phyloP scores from a whole-genome alignment of 306 rosid species.

The Castanea mollissima region DNA sequence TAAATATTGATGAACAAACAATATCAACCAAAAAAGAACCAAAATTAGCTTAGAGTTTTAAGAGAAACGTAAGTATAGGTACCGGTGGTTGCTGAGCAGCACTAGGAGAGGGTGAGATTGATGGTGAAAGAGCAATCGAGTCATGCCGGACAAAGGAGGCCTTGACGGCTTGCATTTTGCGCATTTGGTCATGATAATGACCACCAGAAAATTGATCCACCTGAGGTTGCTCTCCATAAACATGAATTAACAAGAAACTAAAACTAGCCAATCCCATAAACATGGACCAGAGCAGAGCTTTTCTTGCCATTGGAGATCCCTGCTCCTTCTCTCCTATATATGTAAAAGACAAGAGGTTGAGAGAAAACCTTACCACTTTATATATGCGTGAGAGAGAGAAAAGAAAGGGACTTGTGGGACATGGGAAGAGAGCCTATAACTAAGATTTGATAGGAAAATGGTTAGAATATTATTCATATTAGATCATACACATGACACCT shows the following conservation, averaged over 20 bases:
- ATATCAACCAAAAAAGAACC: not conserved
- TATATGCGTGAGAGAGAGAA: conserved; percentile 13
- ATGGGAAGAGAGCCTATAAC: conserved; percentile 49
- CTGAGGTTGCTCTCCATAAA: conserved; percentile 21
- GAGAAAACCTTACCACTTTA: conserved; percentile 22
- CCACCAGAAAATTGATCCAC: conserved; percentile 12
- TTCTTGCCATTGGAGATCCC: conserved; percentile 30
- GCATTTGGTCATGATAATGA: conserved; percentile 24
- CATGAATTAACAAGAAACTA: conserved; percentile 10
- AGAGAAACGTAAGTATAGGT: not conserved
- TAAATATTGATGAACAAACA: not conserved
- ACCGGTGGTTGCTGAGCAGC: conserved; percentile 35
- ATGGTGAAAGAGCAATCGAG: conserved; percentile 37
- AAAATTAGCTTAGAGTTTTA: not conserved
- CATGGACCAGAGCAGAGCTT: conserved; percentile 16
- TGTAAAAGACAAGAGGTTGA: conserved; percentile 24
- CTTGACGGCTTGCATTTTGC: conserved; percentile 41
- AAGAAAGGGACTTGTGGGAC: conserved; percentile 19
- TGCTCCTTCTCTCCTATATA: conserved; percentile 10
- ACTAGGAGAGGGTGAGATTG: conserved; percentile 28
- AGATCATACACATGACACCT: conserved; percentile 51
- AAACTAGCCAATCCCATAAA: conserved; percentile 26
- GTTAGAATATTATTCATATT: conserved; percentile 27
- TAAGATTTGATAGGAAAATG: conserved; percentile 44
- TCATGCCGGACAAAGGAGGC: conserved; percentile 34